phyloP scores from a whole-genome alignment of 2,329 filamentous ascomycete genomes.

The Arthrobotrys iridis region DNA sequence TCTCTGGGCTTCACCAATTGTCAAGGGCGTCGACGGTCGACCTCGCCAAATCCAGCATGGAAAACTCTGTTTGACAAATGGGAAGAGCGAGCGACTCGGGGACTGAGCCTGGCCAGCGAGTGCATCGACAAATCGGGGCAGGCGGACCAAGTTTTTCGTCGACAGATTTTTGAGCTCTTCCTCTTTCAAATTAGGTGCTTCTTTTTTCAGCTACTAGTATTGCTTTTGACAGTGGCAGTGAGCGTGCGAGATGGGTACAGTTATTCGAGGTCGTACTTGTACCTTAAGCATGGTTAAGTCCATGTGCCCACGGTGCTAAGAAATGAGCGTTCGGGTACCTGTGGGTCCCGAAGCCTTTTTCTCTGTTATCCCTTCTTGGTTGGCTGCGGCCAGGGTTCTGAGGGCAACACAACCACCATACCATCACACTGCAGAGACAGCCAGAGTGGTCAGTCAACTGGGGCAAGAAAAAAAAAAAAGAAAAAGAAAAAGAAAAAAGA shows the following conservation, averaged over 20 bases:
- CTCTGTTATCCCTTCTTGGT: conserved; percentile 43
- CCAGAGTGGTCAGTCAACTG: conserved; percentile 6
- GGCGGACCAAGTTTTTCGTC: conserved; percentile 41
- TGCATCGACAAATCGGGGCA: conserved; percentile 52
- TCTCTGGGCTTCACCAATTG: conserved; percentile 50
- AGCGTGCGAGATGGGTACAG: conserved; percentile 23
- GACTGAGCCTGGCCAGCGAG: conserved; percentile 19
- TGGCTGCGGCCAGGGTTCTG: conserved; percentile 44
- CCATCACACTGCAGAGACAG: conserved; percentile 50
- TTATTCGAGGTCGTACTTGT: conserved; percentile 34
- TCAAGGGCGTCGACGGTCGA: conserved; percentile 43
- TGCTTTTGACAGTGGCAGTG: conserved; percentile 54
- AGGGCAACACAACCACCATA: conserved; percentile 39
- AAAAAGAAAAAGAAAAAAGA: background rate
- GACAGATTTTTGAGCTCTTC: conserved; percentile 53
- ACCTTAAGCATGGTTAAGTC: conserved; percentile 51
- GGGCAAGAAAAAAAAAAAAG: conserved; percentile 19
- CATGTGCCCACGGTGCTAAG: conserved; percentile 50
- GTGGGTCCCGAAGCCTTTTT: conserved; percentile 44
- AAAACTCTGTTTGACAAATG: conserved; percentile 46
- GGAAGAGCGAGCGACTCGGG: conserved; percentile 15
- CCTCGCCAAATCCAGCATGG: conserved; percentile 41
- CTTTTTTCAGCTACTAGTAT: conserved; percentile 53
- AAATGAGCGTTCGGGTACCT: conserved; percentile 39
- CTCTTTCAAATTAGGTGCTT: conserved; percentile 52